Base-by-base conservation (phyloP, 306 rosid species). In the Luffa acutangula region DNA sequence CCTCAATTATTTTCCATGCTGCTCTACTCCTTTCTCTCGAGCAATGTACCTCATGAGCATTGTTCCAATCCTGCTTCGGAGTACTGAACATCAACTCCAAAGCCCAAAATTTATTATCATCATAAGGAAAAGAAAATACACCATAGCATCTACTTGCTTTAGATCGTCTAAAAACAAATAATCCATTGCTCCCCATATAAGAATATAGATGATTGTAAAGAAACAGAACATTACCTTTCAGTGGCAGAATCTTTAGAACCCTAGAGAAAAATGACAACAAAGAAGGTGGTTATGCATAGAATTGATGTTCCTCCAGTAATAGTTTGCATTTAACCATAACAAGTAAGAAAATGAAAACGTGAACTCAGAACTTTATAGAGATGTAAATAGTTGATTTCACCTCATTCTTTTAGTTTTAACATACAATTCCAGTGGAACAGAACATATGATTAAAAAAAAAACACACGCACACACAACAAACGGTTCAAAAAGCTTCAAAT, bases 11-110 rank as follows among this genome's bases (percentile, higher is more conserved):
- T 84, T 90, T 85, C 95, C 90, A 80, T 4, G 97, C 97, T 25
- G 88, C 90, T 84, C 94, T 83, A 75, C 97, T 95, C 84, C 99
- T 95, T 80, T 91, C 97, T 85, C 99, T 85, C 39, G 99, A 95
- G 86, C 99, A 95, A 77, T 83, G 97, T 45, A 95, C 87, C 85
- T 87, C 96, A 37, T 72, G 87, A 86, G 69, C 86, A 81, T 33
- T 82, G 84, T 80, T 87, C 90, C 45, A 75, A 81, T 59, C 83
- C 91, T 75, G 90, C 65, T 84, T 73, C 60, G 78, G 85, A 69
- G 75, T 46, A 80, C 93, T 92, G 77, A 31, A 84, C 80, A 74
- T 79, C 21, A 77, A 54, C 21, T 72, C 75, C 77, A 72, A 72
- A 45, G 25, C 58, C 21, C 77, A 46, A 72, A 70, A 20, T 45